Conservation (phyloP, 345 rosid species). For the Citrus unshiu region DNA sequence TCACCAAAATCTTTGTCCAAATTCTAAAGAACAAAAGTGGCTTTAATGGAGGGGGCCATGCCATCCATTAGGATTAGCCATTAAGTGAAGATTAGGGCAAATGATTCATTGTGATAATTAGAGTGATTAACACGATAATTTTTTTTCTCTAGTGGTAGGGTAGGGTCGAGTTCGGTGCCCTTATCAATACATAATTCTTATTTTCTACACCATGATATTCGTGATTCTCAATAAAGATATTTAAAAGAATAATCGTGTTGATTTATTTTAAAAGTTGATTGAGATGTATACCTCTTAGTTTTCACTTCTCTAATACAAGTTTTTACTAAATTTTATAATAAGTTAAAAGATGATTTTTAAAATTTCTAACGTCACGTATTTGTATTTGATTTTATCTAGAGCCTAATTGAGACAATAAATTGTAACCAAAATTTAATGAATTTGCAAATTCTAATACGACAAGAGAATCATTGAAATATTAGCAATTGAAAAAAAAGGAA, state of each 20-base stretch:
- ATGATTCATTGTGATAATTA: conserved; percentile 34
- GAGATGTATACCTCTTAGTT: not conserved
- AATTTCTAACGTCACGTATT: too few species aligned
- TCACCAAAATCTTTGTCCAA: conserved; percentile 12
- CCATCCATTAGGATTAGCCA: conserved; percentile 41
- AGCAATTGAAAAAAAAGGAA: not conserved
- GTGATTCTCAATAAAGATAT: not conserved
- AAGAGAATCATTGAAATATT: not conserved
- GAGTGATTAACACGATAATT: conserved; percentile 12
- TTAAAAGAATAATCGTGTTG: not conserved
- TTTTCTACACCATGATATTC: not conserved
- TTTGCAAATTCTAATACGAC: not conserved
- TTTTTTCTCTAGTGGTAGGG: conserved; percentile 32
- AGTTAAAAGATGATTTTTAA: not conserved
- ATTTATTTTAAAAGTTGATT: too few species aligned
- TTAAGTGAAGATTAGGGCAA: conserved; percentile 46
- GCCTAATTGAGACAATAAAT: not conserved
- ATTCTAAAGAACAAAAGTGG: conserved; percentile 24
- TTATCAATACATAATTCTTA: conserved; percentile 11
- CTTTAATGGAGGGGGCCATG: conserved; percentile 43
- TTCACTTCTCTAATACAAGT: not conserved
- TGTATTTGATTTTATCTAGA: not conserved
- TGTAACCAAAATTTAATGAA: not conserved
- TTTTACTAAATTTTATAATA: not conserved
- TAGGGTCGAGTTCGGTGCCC: conserved; percentile 25